Evolutionary conservation across 805 yeast species (phyloP), one percentile per base, ranked within the genome.

Genomic region (Barnettozyma vustinii): DNA sequence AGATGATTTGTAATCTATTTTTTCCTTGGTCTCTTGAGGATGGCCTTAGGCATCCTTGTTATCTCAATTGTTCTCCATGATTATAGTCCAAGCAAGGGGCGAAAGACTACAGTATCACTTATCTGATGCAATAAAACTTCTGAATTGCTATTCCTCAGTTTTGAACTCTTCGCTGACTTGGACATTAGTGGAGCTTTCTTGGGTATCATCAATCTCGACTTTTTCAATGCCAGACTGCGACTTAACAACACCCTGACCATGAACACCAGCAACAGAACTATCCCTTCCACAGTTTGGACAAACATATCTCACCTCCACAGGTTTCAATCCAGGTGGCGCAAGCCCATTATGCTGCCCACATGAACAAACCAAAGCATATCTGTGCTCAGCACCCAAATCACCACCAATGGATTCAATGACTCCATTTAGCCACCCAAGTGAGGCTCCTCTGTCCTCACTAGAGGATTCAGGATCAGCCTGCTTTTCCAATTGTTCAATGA

Each of bases 281-380:
- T 23, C 25, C 19, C 37, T 39, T 9, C 40, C 39, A 65, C 96
- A 87, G 20, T 66, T 65, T 9, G 89, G 86, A 67, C 96, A 87
- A 2, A 70, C 59, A 57, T 83, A 87, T 45, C 64, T 66, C 9
- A 85, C 79, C 5, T 63, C 58, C 2, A 56, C 58, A 0, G 92
- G 84, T 2, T 61, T 52, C 51, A 74, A 67, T 8, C 84, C 84
- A 2, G 87, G 89, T 4, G 89, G 87, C 0, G 95, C 95, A 41
- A 87, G 71, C 1, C 96, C 96, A 59, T 88, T 87, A 64, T 87
- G 95, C 16, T 71, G 72, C 20, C 64, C 68, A 60, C 96, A 87
- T n/a, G 72, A 66, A 18, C 96, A 87, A 15, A 87, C 84, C 55
- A 87, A 71, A 0, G 96, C 96, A 61, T 73, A 84, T 40, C 95